Evolutionary conservation across 1,284 basidiomycete genomes (phyloP), one percentile per base, ranked within the genome.

Genomic region (Pascua guehoae): DNA sequence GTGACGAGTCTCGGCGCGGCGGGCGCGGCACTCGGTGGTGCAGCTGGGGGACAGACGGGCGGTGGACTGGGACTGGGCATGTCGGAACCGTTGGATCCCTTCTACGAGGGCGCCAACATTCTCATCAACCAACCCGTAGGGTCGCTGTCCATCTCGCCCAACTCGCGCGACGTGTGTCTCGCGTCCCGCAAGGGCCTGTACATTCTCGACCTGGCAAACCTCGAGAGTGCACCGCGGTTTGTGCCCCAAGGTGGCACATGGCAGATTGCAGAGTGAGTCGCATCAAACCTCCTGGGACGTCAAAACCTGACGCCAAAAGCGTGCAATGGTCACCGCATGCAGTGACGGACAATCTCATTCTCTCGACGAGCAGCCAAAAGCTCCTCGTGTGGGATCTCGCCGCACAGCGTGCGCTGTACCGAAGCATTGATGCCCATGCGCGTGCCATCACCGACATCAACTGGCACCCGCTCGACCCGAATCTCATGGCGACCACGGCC

Each of bases 271-370:
- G 95, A 78, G 73, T 75, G 54, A 67, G 78, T 58, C 49, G 10
- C 7, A 16, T 15, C 8, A 17, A 43, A 8, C 16, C 5, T 12
- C 4, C 9, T 32, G 24, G n/a, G n/a, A n/a, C n/a, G n/a, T n/a
- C n/a, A n/a, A n/a, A n/a, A n/a, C 16, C 14, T 18, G 15, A 65
- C 56, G 54, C 12, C 61, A 76, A n/a, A n/a, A n/a, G 70, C 60
- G 75, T 94, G 3, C 94, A 98, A 72, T 98, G 95, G 94, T 95
- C 94, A 53, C 95, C 95, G 1, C 94, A 98, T 71, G 84, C 84
- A 0, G 80, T 83, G 8, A 85, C 88, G 12, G 85, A 88, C 49
- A 87, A 95, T 66, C 92, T 94, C 68, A 91, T 98, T 52, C 88
- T 95, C 17, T 95, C 91, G 2, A 98, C 96, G 0, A 95, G 91